Conservation (phyloP, 2,329 filamentous ascomycete species). For the Botrytis fabae region DNA sequence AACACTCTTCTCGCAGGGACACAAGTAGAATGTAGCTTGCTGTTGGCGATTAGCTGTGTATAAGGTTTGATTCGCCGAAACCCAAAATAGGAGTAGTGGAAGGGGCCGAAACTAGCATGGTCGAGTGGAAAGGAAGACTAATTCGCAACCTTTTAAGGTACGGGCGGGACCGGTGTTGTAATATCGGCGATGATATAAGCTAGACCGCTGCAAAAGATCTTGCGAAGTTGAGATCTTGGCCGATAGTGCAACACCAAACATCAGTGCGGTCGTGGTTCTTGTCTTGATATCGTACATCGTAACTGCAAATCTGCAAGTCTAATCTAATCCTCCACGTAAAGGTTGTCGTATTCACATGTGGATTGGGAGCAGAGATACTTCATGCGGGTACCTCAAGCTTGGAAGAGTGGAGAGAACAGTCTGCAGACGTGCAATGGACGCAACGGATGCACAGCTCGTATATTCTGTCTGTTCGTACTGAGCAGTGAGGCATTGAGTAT, state of each 20-base stretch:
- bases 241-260: slow-evolving; percentile 9
- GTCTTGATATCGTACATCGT: neutral
- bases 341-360: slow-evolving; percentile 7
- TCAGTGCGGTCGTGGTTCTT: slow-evolving; percentile 4
- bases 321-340: neutral
- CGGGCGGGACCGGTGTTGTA: slow-evolving; percentile 1
- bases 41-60: neutral
- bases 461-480: neutral
- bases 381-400: neutral
- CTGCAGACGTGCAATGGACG: neutral
- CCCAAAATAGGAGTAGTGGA: slow-evolving; percentile 2
- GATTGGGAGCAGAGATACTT: neutral
- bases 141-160: neutral
- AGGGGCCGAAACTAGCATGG: neutral
- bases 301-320: neutral
- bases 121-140: neutral
- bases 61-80: slow-evolving; percentile 6
- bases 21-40: neutral
- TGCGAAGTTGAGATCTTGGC: neutral
- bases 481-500: neutral
- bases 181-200: neutral
- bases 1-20: neutral
- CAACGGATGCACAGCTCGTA: neutral
- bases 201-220: slow-evolving; percentile 7
- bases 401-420: neutral